Conservation (phyloP, 495 filamentous ascomycete genomes). For the Sphaerosporella brunnea region DNA sequence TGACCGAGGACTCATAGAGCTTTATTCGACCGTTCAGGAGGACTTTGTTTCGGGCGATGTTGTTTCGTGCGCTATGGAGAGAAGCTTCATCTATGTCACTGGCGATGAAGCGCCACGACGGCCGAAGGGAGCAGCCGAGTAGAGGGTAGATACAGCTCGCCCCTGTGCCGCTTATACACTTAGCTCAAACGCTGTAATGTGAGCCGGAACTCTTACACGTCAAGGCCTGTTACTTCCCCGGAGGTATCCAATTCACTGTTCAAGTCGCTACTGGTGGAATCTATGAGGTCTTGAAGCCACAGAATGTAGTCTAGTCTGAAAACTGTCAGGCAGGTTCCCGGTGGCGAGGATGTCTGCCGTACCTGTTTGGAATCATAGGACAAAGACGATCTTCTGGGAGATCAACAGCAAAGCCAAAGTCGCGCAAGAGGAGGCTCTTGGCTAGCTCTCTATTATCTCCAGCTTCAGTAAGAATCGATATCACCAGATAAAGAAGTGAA, state of each 20-base stretch:
- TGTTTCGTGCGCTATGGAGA: constrained; percentile 42
- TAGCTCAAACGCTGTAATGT: not conserved
- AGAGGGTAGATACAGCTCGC: constrained; percentile 84
- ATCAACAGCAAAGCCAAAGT: constrained; percentile 51
- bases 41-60: constrained; percentile 41
- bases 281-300: constrained; percentile 74
- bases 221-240: constrained; percentile 39
- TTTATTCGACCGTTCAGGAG: constrained; percentile 44
- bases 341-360: not conserved
- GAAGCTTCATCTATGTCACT: constrained; percentile 70
- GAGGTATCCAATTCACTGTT: constrained; percentile 27
- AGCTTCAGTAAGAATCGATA: not conserved
- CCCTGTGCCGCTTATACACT: constrained; percentile 45
- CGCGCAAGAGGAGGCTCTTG: constrained; percentile 52
- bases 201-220: constrained; percentile 38
- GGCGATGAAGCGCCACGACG: constrained; percentile 52
- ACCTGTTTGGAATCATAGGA: constrained; percentile 48
- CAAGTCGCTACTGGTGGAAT: constrained; percentile 43
- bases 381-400: constrained; percentile 44
- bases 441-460: constrained; percentile 40
- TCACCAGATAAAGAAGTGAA: not conserved
- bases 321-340: not conserved
- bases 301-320: constrained; percentile 61
- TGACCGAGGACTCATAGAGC: constrained; percentile 36
- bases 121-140: constrained; percentile 50